These are phyloP conservation scores for Globisporangium recalcitrans DNA, from an alignment of 352 stramenopile species.

Conservation along the genomic window DNA sequence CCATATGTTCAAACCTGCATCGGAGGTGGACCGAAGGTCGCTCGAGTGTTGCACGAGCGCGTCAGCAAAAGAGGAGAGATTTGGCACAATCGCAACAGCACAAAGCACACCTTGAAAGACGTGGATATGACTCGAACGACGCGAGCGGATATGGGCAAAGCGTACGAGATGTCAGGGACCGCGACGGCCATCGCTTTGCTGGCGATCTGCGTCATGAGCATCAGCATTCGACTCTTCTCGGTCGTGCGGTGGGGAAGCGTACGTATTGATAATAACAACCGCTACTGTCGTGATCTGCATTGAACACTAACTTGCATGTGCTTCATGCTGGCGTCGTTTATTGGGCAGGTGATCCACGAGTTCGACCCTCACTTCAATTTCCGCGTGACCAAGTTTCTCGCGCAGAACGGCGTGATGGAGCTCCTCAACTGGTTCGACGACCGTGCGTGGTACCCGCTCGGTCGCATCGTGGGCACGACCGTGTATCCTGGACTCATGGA, in stretches of 20 bases:
- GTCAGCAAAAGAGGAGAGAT: neutral
- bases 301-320: neutral
- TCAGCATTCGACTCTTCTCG: constrained; percentile 90
- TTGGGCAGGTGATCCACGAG: constrained; percentile 83
- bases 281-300: neutral
- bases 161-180: constrained; percentile 22
- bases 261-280: constrained; percentile 12
- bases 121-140: neutral
- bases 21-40: constrained; percentile 39
- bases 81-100: neutral
- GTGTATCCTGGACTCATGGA: constrained; percentile 92
- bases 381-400: constrained; percentile 95
- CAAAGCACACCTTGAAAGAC: neutral
- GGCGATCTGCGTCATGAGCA: constrained; percentile 84
- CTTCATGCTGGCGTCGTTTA: neutral
- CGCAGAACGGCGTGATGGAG: constrained; percentile 85
- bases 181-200: constrained; percentile 47
- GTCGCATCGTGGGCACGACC: constrained; percentile 88
- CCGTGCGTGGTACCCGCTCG: constrained; percentile 92
- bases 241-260: constrained; percentile 88
- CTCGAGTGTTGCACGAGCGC: constrained; percentile 16
- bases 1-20: neutral
- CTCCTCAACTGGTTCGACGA: constrained; percentile 99
- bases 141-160: neutral
- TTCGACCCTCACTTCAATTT: constrained; percentile 99